Evolutionary conservation across 148 eudicot species (phyloP).

Genomic region (Nepenthes gracilis): DNA sequence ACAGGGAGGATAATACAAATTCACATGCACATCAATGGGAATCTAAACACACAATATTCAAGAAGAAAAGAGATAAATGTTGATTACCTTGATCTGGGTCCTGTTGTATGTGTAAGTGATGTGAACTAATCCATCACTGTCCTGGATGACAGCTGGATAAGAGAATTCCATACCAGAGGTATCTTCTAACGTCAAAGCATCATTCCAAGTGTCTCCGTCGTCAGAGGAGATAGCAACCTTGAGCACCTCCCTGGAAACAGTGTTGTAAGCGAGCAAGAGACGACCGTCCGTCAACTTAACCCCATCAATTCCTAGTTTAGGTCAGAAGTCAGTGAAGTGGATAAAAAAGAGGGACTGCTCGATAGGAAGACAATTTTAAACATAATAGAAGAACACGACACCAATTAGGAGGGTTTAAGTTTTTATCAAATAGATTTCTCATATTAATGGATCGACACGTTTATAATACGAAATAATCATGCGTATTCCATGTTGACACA

Average conservation of each 20-base stretch:
- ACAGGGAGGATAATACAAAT: too few relatives aligned
- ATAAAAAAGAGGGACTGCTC: neutral
- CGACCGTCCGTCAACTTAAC: slow-evolving; percentile 69
- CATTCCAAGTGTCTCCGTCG: slow-evolving; percentile 85
- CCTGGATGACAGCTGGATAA: slow-evolving; percentile 85
- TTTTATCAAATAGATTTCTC: too few relatives aligned
- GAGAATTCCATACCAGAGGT: slow-evolving; percentile 75
- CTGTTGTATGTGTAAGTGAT: slow-evolving; percentile 86
- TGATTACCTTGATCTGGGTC: slow-evolving; percentile 69
- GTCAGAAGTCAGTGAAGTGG: slow-evolving; percentile 3
- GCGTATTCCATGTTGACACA: too few relatives aligned
- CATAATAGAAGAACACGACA: too few relatives aligned
- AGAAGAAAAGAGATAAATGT: neutral
- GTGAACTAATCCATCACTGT: slow-evolving; percentile 65
- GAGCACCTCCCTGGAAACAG: slow-evolving; percentile 50
- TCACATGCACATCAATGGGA: too few relatives aligned
- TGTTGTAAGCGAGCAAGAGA: slow-evolving; percentile 83
- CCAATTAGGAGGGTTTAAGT: too few relatives aligned
- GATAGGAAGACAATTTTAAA: too few relatives aligned
- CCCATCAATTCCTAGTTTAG: slow-evolving; percentile 71
- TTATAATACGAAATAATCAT: too few relatives aligned
- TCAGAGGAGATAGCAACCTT: slow-evolving; percentile 42
- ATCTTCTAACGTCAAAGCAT: slow-evolving; percentile 60
- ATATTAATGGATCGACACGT: too few relatives aligned
- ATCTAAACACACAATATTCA: neutral